phyloP scores from a whole-genome alignment of 1,139 yeast species.

The Saccharomycopsis hybrid region DNA sequence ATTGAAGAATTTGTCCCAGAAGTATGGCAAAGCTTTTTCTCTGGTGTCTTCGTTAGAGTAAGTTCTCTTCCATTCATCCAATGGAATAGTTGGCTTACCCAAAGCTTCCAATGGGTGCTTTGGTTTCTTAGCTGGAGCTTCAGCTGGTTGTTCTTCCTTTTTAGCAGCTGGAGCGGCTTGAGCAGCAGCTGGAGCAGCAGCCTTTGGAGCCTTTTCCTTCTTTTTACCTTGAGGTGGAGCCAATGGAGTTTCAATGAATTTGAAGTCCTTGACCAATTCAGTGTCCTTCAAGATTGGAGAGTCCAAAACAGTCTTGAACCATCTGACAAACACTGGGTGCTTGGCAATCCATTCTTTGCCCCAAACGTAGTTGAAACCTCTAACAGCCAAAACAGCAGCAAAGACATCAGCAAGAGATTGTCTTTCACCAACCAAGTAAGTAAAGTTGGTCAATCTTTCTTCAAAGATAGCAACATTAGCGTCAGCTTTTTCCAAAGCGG shows the following conservation, averaged over 20 bases:
- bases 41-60: constrained; percentile 98
- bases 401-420: constrained; percentile 78
- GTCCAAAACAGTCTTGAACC: constrained; percentile 70
- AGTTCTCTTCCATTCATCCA: constrained; percentile 95
- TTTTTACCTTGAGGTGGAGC: constrained; percentile 76
- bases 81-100: constrained; percentile 61
- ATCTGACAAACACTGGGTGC: constrained; percentile 75
- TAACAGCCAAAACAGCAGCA: constrained; percentile 50
- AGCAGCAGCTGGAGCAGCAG: constrained; percentile 26
- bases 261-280: constrained; percentile 39
- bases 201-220: constrained; percentile 40
- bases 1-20: constrained; percentile 89
- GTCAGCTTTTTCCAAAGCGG: constrained; percentile 30
- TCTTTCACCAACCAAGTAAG: constrained; percentile 90
- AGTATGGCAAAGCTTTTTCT: constrained; percentile 91
- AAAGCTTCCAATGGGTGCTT: constrained; percentile 89
- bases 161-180: constrained; percentile 28
- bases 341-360: constrained; percentile 72
- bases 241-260: constrained; percentile 59
- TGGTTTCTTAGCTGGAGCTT: constrained; percentile 51
- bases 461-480: constrained; percentile 45
- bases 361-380: constrained; percentile 63
- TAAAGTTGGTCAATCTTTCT: constrained; percentile 62
- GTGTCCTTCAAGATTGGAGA: constrained; percentile 45
- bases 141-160: constrained; percentile 37